Base-by-base conservation (phyloP, 768 basidiomycete genomes). In the Naganishia vishniacii region DNA sequence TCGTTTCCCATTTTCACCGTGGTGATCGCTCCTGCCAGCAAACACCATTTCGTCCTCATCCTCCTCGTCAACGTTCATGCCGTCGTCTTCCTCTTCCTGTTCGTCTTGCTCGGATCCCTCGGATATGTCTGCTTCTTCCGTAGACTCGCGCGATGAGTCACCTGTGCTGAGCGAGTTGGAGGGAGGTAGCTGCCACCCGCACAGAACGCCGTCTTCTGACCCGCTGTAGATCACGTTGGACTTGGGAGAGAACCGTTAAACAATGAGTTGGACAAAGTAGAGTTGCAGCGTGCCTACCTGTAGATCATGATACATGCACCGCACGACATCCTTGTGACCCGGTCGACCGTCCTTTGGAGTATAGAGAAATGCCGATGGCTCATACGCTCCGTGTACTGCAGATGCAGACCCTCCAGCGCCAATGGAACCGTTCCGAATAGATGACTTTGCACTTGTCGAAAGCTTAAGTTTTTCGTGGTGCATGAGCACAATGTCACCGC, bases 271-370 rank as follows among this genome's bases (percentile, higher is more conserved):
- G 16, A 2, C n/a, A 28, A 49, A 34, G 31, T 34, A 41, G 44
- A 65, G n/a, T n/a, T n/a, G n/a, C 1, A 53, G 15, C 13, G 18
- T 26, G 26, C 56, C n/a, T 47, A 68, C 67, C 63, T 53, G 34
- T 25, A 68, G 32, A 47, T 74, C 73, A 64, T 77, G 74, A 48
- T 71, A 73, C 42, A 77, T 32, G 46, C 71, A 65, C 37, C 76
- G 61, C 25, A 77, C 66, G 41, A 77, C 76, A 65, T 75, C 76
- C 62, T 70, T 69, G 65, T 77, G 76, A 13, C 74, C 74, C 11
- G 51, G n/a, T 15, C 56, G 37, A 0, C 62, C 65, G 23, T 71
- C 69, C 9, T 66, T 68, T 16, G 65, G 65, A 2, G 74, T 63
- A 16, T 68, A 65, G 62, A 77, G 66, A 64, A 67, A 75, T 18